These are phyloP conservation scores for Penicillium sp. DNA, from an alignment of 2,329 filamentous ascomycete species.

Conservation along the genomic window DNA sequence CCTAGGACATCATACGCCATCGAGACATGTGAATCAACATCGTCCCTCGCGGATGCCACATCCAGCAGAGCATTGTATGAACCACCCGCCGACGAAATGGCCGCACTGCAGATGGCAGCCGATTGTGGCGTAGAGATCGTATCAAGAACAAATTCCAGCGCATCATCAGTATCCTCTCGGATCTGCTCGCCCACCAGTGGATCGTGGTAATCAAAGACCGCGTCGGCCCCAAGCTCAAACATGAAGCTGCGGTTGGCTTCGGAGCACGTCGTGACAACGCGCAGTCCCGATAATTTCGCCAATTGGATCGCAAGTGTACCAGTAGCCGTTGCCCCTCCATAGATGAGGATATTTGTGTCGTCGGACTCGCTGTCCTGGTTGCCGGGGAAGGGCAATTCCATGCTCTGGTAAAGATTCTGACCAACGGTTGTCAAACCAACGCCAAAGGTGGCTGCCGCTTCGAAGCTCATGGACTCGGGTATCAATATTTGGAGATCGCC, in stretches of 20 bases:
- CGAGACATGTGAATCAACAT: conserved; percentile 17
- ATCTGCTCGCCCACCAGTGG: conserved; percentile 22
- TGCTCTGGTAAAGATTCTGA: conserved; percentile 35
- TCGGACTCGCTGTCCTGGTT: neutral
- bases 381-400: conserved; percentile 23
- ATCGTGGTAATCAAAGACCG: conserved; percentile 30
- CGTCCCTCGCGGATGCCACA: conserved; percentile 11
- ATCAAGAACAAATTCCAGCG: conserved; percentile 16
- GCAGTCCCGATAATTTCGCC: conserved; percentile 26
- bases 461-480: conserved; percentile 40
- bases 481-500: conserved; percentile 42
- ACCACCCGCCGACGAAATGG: conserved; percentile 15
- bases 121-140: conserved; percentile 17
- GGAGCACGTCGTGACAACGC: conserved; percentile 21
- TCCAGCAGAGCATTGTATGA: conserved; percentile 16
- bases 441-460: conserved; percentile 46
- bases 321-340: conserved; percentile 33
- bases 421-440: conserved; percentile 46
- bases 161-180: conserved; percentile 17
- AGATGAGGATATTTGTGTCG: conserved; percentile 18
- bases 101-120: conserved; percentile 15
- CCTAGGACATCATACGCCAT: conserved; percentile 19
- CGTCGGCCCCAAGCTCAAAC: conserved; percentile 25
- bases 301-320: conserved; percentile 35
- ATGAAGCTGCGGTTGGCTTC: conserved; percentile 15